A percentile compares a stretch with the other conserved stretches of the same genome.
Evolutionary conservation across 495 filamentous ascomycete species (phyloP).

Genomic region (Usnea hakonensis): DNA sequence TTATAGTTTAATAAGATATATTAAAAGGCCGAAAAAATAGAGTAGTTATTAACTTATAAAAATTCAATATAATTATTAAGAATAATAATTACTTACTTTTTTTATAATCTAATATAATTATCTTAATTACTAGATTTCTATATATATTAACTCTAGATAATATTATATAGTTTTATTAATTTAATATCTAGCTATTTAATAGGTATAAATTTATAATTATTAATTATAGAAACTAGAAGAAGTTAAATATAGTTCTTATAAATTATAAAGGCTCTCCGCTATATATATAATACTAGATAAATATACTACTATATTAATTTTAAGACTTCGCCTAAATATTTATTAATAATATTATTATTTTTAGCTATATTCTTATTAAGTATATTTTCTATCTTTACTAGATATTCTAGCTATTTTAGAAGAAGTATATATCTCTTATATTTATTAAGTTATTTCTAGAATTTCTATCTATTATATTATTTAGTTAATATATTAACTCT

Average conservation of each 20-base stretch:
- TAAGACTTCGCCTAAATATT: no score
- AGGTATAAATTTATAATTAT: conserved; percentile 6
- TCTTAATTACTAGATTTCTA: neutral
- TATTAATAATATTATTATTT: no score
- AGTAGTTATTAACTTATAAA: conserved; percentile 11
- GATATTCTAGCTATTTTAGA: no score
- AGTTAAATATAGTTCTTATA: conserved; percentile 6
- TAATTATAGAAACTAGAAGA: conserved; percentile 3
- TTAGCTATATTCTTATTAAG: no score
- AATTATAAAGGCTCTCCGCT: conserved; percentile 5
- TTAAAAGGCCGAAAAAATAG: neutral
- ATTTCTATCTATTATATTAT: no score
- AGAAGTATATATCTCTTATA: no score
- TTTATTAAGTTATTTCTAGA: no score
- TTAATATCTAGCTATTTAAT: neutral
- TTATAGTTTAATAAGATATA: neutral
- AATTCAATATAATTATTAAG: conserved; percentile 8
- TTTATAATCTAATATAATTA: conserved; percentile 4
- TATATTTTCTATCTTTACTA: no score
- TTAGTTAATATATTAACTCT: no score
- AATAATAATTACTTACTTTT: neutral
- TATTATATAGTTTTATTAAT: conserved; percentile 13
- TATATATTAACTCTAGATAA: neutral
- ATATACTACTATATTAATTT: no score
- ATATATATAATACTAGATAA: conserved; percentile 4